These are phyloP conservation scores for Aschersonia sp. DNA, from an alignment of 2,329 filamentous ascomycete species.

Conservation along the genomic window DNA sequence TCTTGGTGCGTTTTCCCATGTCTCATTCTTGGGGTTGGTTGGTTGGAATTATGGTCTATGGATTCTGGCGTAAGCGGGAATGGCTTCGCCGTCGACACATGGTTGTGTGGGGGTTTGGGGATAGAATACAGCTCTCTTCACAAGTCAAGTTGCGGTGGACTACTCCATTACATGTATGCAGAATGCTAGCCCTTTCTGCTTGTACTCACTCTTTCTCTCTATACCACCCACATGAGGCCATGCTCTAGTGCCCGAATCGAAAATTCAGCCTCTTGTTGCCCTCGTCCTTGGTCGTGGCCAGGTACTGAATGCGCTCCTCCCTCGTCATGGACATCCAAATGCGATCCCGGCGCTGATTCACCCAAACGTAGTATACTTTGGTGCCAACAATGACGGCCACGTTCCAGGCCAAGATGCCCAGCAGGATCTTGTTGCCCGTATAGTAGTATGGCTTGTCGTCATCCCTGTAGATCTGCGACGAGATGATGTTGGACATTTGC, in stretches of 20 bases:
- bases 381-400: slow-evolving; percentile 31
- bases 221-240: too few species aligned
- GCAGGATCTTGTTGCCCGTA: slow-evolving; percentile 33
- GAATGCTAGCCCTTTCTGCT: too few species aligned
- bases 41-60: too few species aligned
- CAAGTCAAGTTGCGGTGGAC: too few species aligned
- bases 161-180: too few species aligned
- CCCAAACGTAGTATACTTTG: slow-evolving; percentile 36
- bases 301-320: slow-evolving; percentile 19
- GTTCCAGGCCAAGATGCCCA: slow-evolving; percentile 32
- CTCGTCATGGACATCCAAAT: slow-evolving; percentile 32
- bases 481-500: slow-evolving; percentile 18
- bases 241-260: slow-evolving; percentile 20
- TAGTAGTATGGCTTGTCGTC: slow-evolving; percentile 16
- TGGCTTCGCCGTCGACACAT: too few species aligned
- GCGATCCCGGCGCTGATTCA: slow-evolving; percentile 28
- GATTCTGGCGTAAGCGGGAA: too few species aligned
- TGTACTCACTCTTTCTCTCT: too few species aligned
- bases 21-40: not conserved
- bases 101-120: too few species aligned
- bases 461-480: slow-evolving; percentile 23
- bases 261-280: slow-evolving; percentile 31
- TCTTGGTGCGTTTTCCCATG: not conserved
- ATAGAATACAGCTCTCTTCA: too few species aligned
- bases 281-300: slow-evolving; percentile 23